Evolutionary conservation across 495 filamentous ascomycete species (phyloP), one percentile per base, ranked within the genome.

Genomic region (Daldinia concentrica): DNA sequence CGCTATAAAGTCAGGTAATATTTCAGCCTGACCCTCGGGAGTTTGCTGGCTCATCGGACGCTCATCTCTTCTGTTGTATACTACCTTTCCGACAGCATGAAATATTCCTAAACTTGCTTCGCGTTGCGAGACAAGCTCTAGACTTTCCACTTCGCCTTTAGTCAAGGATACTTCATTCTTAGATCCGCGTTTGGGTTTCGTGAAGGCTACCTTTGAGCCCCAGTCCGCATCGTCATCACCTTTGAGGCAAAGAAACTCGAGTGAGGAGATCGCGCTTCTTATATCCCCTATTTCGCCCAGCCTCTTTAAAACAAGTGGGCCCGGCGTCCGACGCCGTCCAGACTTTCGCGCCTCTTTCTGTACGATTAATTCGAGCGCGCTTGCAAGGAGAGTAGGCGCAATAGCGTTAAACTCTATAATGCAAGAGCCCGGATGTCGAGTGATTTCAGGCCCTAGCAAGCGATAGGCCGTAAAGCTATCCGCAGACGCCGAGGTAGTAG

Each of bases 61-160:
- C 54, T 84, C 83, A 30, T 88, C 84, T 41, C 95, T 86, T 76
- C 97, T 98, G 80, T 98, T 98, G 79, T 98, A 94, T 3, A 97
- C 88, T 3, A 98, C 91, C 72, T 94, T 97, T 15, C 94, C 96
- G 56, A 99, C 90, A 29, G 96, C 94, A 79, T 99, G 96, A 74
- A 99, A 99, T 64, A 99, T 90, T 1, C 93, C 94, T 6, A 98
- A 83, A 69, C 87, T 95, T 19, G 92, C 87, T 79, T 97, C 94
- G 55, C 96, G 87, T 72, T 94, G 92, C 1, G 91, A 93, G 4
- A 98, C 85, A 50, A 92, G 76, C 69, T 91, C 85, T 3, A 97
- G 78, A 17, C 88, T 91, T 58, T 92, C 88, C 57, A 85, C 82
- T 73, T 97, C 95, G 68, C 90, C 87, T 41, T 86, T 84, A 0